Conservation (phyloP, 495 filamentous ascomycete genomes). For the Aspergillus haitiensis region DNA sequence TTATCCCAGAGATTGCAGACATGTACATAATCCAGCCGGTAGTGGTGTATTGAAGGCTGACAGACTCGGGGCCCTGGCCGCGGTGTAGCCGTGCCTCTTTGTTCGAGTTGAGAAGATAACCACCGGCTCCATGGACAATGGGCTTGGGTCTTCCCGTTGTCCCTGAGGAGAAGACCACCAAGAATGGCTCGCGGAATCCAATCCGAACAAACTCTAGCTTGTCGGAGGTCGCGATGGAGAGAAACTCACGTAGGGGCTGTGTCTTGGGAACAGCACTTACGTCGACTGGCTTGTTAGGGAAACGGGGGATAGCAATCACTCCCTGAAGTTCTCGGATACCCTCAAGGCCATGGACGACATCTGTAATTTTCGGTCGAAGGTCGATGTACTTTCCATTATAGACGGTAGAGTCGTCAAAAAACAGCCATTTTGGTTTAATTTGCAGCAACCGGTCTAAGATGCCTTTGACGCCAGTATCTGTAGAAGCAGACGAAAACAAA, state of each 20-base stretch:
- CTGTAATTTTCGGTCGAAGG: conserved; percentile 66
- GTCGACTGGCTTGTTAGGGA: conserved; percentile 55
- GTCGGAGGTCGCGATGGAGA: conserved; percentile 43
- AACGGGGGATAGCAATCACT: conserved; percentile 66
- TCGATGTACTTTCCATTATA: conserved; percentile 79
- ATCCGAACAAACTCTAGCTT: conserved; percentile 58
- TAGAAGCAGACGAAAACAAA: conserved; percentile 69
- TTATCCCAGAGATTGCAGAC: conserved; percentile 50
- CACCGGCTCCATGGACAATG: conserved; percentile 70
- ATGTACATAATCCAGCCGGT: conserved; percentile 90
- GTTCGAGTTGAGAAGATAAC: conserved; percentile 53
- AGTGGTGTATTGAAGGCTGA: conserved; percentile 59
- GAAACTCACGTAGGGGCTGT: conserved; percentile 53
- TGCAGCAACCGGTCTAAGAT: conserved; percentile 72
- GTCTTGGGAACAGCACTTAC: conserved; percentile 54
- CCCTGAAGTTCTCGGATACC: conserved; percentile 60
- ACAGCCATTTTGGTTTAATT: conserved; percentile 69
- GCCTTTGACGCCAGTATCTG: conserved; percentile 77
- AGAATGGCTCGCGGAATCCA: conserved; percentile 66
- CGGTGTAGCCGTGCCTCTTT: conserved; percentile 67
- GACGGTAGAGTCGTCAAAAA: conserved; percentile 74
- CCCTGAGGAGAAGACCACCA: conserved; percentile 70
- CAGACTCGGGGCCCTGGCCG: conserved; percentile 46
- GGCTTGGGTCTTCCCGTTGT: conserved; percentile 76
- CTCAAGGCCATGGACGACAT: conserved; percentile 61